Evolutionary conservation across 139 green algal species (phyloP), one percentile per base, ranked within the genome.

Genomic region (Micractinium sp.): DNA sequence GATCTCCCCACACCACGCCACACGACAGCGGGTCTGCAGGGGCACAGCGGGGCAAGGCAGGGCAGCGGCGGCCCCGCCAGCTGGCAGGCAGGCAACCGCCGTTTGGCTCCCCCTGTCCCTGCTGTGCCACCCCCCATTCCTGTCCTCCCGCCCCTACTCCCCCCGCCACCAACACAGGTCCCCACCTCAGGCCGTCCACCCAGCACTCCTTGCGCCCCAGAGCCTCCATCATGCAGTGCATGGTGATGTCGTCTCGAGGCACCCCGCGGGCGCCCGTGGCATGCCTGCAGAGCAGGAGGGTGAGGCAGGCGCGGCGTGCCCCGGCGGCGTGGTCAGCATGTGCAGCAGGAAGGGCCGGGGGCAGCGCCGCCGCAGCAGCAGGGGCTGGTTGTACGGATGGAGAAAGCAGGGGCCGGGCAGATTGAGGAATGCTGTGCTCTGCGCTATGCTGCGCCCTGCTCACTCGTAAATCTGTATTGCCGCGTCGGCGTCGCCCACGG

Each of bases 161-260:
- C 35, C 1, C 2, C 0, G 47, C 29, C 14, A 29, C 20, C 23
- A 15, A n/a, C n/a, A n/a, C n/a, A n/a, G n/a, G 74, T 16, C 23
- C 60, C 53, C 33, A 87, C 47, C 83, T 63, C 36, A 87, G 39
- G 1, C 83, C 90, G 3, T 89, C 41, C 19, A 27, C 79, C 86
- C 90, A 91, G 27, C 80, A 63, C 23, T 67, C 85, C 36, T 33
- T 53, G 12, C 36, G 47, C 29, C 63, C 90, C 5, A 81, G 22
- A 25, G 73, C 71, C 77, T 92, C 90, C 78, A 89, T 80, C 61
- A 85, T 63, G 33, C 66, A 88, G 69, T 86, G 78, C 67, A 85
- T 78, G 53, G 78, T 88, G 77, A 92, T 88, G 60, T 82, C 53
- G 67, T 92, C 90, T 38, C 86, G 86, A 1, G 56, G 61, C 31